Evolutionary conservation across 2,329 filamentous ascomycete genomes (phyloP).

Genomic region (Moelleriella libera): DNA sequence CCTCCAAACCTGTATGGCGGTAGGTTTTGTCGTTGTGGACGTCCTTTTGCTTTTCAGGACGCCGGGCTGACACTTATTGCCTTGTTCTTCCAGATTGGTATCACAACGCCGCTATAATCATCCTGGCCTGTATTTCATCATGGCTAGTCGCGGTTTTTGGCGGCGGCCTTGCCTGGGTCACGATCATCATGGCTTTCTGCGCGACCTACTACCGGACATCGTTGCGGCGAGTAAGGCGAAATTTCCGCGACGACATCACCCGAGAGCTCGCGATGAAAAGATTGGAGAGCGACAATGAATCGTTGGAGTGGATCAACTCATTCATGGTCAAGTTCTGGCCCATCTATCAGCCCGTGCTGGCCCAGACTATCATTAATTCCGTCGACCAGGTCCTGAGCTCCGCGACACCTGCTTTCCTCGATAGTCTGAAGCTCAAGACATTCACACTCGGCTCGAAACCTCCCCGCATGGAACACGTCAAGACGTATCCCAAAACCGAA

Average conservation of each 20-base stretch:
- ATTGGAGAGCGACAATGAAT: slow-evolving; percentile 82
- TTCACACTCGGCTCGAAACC: slow-evolving; percentile 93
- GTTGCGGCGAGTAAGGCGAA: slow-evolving; percentile 79
- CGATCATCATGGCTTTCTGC: slow-evolving; percentile 84
- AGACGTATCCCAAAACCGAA: slow-evolving; percentile 90
- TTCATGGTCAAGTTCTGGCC: slow-evolving; percentile 99
- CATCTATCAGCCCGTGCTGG: slow-evolving; percentile 90
- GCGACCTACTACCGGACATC: slow-evolving; percentile 96
- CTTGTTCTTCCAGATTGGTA: slow-evolving; percentile 68
- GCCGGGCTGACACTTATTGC: background rate
- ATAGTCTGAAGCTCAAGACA: slow-evolving; percentile 83
- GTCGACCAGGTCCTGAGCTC: slow-evolving; percentile 94
- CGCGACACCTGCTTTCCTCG: slow-evolving; percentile 80
- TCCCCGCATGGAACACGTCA: slow-evolving; percentile 91
- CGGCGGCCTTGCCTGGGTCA: slow-evolving; percentile 83
- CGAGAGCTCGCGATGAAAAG: slow-evolving; percentile 78
- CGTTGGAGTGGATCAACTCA: slow-evolving; percentile 97
- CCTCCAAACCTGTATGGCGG: slow-evolving; percentile 85
- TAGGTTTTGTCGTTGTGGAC: slow-evolving; percentile 20
- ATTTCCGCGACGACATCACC: slow-evolving; percentile 88
- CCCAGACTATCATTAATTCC: slow-evolving; percentile 79
- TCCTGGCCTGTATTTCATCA: slow-evolving; percentile 80
- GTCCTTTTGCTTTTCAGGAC: no score
- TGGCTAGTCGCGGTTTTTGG: slow-evolving; percentile 85
- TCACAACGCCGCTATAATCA: slow-evolving; percentile 87